These are phyloP conservation scores for Microcyclospora tardicrescens DNA, from an alignment of 2,329 filamentous ascomycete genomes.

Conservation along the genomic window DNA sequence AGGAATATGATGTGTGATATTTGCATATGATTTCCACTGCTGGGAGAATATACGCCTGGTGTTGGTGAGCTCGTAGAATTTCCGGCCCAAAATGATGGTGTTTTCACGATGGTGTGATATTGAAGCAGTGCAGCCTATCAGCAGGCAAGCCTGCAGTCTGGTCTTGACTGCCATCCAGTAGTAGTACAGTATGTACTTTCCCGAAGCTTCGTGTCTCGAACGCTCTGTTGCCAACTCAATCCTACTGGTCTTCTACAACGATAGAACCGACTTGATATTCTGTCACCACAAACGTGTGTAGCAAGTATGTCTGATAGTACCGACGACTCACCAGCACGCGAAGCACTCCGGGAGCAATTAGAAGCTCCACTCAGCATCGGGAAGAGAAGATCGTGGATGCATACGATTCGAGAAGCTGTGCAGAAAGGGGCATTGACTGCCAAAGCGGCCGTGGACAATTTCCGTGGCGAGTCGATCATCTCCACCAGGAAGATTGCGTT, in stretches of 20 bases:
- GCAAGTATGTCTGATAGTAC: background rate
- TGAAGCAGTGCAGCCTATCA: too few species aligned
- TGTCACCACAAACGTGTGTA: background rate
- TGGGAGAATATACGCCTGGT: too few species aligned
- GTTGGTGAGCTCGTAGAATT: too few species aligned
- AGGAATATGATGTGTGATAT: too few species aligned
- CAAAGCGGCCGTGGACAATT: conserved; percentile 5
- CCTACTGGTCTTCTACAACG: background rate
- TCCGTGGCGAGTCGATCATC: conserved; percentile 1
- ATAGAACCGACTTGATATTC: background rate
- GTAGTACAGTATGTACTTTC: background rate
- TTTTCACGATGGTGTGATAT: too few species aligned
- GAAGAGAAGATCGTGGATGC: conserved; percentile 7
- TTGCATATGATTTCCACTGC: too few species aligned
- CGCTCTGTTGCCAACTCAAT: background rate
- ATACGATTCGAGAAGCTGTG: conserved; percentile 3
- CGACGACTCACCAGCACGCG: background rate
- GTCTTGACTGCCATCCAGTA: background rate
- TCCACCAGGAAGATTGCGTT: background rate
- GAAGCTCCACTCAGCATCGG: conserved; percentile 3
- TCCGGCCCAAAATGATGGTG: too few species aligned
- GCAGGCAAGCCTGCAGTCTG: background rate
- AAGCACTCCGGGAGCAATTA: background rate
- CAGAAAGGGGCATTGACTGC: conserved; percentile 5
- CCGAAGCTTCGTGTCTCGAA: background rate